phyloP scores from a whole-genome alignment of 2,329 filamentous ascomycete genomes.

The Arthrobotrys conoides region DNA sequence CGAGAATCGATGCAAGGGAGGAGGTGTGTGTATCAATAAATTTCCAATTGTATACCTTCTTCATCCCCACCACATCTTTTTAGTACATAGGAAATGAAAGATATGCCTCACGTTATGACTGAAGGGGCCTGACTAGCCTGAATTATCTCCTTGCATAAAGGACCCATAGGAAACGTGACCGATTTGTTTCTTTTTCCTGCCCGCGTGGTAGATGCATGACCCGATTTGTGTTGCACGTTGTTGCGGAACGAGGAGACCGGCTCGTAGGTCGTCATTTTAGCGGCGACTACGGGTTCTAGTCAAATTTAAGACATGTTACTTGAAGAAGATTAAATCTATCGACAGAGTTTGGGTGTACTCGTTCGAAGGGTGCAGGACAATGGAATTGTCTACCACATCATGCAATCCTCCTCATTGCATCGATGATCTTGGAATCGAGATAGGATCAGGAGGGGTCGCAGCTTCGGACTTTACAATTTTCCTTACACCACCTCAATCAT shows the following conservation, averaged over 20 bases:
- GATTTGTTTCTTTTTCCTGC: slow-evolving; percentile 32
- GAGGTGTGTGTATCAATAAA: slow-evolving; percentile 36
- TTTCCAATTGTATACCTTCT: slow-evolving; percentile 27
- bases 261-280: slow-evolving; percentile 26
- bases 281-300: background rate
- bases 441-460: slow-evolving; percentile 22
- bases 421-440: background rate
- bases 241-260: slow-evolving; percentile 26
- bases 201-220: slow-evolving; percentile 33
- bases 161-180: slow-evolving; percentile 34
- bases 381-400: slow-evolving; percentile 3
- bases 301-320: slow-evolving; percentile 21
- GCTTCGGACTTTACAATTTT: slow-evolving; percentile 46
- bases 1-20: slow-evolving; percentile 35
- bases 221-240: slow-evolving; percentile 20
- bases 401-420: background rate
- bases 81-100: slow-evolving; percentile 15
- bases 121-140: slow-evolving; percentile 22
- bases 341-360: slow-evolving; percentile 8
- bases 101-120: slow-evolving; percentile 24
- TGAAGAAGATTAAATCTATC: slow-evolving; percentile 17
- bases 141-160: slow-evolving; percentile 14
- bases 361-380: slow-evolving; percentile 21
- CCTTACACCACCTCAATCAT: slow-evolving; percentile 7
- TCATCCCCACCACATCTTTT: slow-evolving; percentile 23